These are phyloP conservation scores for Cinchona pubescens DNA, from an alignment of 257 asterid genomes.

Conservation along the genomic window DNA sequence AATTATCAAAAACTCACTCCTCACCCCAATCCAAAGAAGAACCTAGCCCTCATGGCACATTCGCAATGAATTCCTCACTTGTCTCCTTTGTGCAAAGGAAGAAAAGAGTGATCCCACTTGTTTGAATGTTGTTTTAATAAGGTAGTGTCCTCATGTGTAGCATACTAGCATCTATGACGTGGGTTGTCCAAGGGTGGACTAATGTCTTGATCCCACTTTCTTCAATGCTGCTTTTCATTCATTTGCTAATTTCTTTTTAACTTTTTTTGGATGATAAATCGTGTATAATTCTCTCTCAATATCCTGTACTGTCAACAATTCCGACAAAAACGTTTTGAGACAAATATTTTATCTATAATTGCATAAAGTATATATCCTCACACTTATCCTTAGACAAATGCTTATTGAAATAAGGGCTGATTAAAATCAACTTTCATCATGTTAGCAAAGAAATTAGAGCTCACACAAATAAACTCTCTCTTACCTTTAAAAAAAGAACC, in stretches of 20 bases:
- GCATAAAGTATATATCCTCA: too few species aligned
- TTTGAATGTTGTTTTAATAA: constrained; percentile 22
- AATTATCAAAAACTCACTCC: neutral
- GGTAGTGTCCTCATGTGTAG: constrained; percentile 34
- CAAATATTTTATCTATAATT: too few species aligned
- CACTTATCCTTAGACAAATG: too few species aligned
- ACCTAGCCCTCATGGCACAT: neutral
- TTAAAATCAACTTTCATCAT: too few species aligned
- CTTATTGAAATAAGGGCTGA: too few species aligned
- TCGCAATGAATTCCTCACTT: constrained; percentile 1
- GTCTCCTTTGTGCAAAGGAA: constrained; percentile 4
- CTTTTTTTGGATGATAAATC: neutral
- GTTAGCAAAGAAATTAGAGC: too few species aligned
- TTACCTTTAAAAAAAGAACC: too few species aligned
- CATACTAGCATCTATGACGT: constrained; percentile 17
- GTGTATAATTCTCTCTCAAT: too few species aligned
- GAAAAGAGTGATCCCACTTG: constrained; percentile 15
- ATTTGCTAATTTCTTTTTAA: neutral
- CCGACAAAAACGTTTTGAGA: too few species aligned
- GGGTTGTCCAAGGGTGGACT: constrained; percentile 28
- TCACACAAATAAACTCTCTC: too few species aligned
- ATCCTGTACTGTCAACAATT: too few species aligned
- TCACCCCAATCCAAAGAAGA: neutral
- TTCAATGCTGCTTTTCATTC: neutral
- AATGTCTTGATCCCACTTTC: constrained; percentile 3